Evolutionary conservation across 495 filamentous ascomycete genomes (phyloP), one percentile per base, ranked within the genome.

Genomic region (Opeltia flavorubescens): DNA sequence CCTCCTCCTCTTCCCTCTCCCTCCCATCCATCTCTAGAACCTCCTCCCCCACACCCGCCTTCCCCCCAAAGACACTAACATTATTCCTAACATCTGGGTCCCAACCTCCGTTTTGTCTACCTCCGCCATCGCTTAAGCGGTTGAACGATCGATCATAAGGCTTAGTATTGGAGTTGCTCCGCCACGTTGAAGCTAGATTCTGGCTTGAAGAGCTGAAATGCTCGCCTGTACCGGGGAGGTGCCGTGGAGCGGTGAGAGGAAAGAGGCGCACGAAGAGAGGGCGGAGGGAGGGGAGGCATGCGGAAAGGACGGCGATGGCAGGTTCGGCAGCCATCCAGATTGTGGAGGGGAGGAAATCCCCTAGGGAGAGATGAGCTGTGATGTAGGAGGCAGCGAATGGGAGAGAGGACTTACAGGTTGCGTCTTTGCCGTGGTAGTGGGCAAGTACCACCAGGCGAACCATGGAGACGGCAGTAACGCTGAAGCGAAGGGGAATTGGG

Each of bases 221-320:
- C 38, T n/a, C 36, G 23, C 18, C 7, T 41, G 18, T n/a, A 34
- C 49, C 49, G 41, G 41, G 31, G 9, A n/a, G 30, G 9, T 9
- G 30, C 15, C 15, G 30, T 15, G 30, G 15, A n/a, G 30, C 30
- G 9, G 9, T 33, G 9, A 33, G 9, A 33, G 9, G 30, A n/a
- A 53, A n/a, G 6, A 49, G 36, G 21, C 40, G 36, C 26, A 42
- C 50, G 36, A 55, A 50, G 18, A 54, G 43, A 8, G 54, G 54
- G 4, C 54, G 54, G 4, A 57, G 30, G 30, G 52, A 50, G 9
- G 51, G 54, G n/a, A 57, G 47, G 34, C 54, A 51, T 15, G 54
- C 48, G 44, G 33, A 46, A 18, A 57, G 47, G 28, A 56, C 51
- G 35, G 47, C 47, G 4, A 56, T 40, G 9, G 52, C 45, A 9